Evolutionary conservation across 164 flowering plant species (phyloP).

Genomic region (Aristolochia fimbriata): DNA sequence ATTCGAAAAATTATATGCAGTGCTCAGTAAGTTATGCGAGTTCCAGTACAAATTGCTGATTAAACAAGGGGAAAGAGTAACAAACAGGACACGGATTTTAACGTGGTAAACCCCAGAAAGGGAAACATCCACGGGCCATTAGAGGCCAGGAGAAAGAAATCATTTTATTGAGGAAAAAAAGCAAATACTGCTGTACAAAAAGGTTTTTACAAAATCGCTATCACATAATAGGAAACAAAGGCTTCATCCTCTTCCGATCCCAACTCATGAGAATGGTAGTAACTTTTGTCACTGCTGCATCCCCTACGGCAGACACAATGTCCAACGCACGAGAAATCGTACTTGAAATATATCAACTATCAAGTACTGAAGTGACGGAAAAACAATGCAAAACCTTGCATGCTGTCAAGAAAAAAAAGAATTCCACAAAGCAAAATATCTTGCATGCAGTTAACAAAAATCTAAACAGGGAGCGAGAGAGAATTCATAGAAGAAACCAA

Average conservation of each 20-base stretch:
- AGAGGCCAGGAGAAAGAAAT: not conserved
- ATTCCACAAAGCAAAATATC: too few species aligned
- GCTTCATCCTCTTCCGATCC: not conserved
- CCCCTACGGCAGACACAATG: not conserved
- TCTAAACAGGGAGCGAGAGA: too few species aligned
- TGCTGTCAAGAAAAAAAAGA: too few species aligned
- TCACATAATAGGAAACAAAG: not conserved
- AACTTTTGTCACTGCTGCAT: not conserved
- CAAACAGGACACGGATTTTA: not conserved
- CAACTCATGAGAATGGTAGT: not conserved
- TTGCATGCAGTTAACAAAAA: too few species aligned
- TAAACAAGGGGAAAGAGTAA: too few species aligned
- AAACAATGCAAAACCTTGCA: too few species aligned
- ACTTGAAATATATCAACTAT: too few species aligned
- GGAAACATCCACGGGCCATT: conserved; percentile 4
- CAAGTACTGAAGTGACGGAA: too few species aligned
- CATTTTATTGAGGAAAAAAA: not conserved
- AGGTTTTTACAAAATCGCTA: not conserved
- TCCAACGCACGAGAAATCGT: not conserved
- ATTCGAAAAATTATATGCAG: too few species aligned
- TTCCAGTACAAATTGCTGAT: too few species aligned
- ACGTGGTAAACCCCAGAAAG: not conserved
- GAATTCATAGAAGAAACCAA: too few species aligned
- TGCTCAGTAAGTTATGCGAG: too few species aligned
- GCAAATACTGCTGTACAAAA: not conserved